Percentiles rank a stretch among this genome's conserved stretches.
Conservation (phyloP, 805 yeast species). For the Henningerozyma blattae region DNA sequence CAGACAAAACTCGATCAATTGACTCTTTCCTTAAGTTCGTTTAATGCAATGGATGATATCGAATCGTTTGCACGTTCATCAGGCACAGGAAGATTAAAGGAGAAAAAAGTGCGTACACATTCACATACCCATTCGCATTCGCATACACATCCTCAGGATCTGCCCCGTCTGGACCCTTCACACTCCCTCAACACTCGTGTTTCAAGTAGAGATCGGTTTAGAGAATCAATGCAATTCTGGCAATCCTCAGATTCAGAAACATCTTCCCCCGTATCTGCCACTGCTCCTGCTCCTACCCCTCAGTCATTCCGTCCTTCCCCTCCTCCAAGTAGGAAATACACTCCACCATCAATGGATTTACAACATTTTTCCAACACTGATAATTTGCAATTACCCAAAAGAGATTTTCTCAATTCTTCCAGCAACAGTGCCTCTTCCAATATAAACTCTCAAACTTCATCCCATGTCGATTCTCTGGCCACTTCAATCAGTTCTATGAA, state of each 20-base stretch:
- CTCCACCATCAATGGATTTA: no score
- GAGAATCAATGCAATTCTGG: not conserved
- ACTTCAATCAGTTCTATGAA: not conserved
- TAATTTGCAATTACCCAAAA: not conserved
- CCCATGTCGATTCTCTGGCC: no score
- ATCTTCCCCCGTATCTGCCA: not conserved
- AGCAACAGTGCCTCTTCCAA: not conserved
- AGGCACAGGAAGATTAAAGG: slow-evolving; percentile 25
- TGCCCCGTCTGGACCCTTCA: not conserved
- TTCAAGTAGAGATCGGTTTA: not conserved
- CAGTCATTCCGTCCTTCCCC: not conserved
- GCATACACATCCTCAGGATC: not conserved
- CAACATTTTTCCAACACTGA: not conserved
- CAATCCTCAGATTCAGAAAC: not conserved
- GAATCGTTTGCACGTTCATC: slow-evolving; percentile 19
- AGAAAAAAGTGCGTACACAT: slow-evolving; percentile 1
- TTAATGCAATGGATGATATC: slow-evolving; percentile 22
- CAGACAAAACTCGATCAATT: slow-evolving; percentile 18
- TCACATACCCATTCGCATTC: not conserved
- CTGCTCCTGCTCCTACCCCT: not conserved
- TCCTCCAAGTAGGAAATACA: not conserved
- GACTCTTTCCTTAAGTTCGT: slow-evolving; percentile 13
- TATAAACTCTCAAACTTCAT: not conserved
- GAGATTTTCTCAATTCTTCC: not conserved
- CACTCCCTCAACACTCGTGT: not conserved